A percentile compares a stretch with the other conserved stretches of the same genome.
These are phyloP conservation scores for Emergomyces orientalis DNA, from an alignment of 2,329 filamentous ascomycete species.

Conservation along the genomic window DNA sequence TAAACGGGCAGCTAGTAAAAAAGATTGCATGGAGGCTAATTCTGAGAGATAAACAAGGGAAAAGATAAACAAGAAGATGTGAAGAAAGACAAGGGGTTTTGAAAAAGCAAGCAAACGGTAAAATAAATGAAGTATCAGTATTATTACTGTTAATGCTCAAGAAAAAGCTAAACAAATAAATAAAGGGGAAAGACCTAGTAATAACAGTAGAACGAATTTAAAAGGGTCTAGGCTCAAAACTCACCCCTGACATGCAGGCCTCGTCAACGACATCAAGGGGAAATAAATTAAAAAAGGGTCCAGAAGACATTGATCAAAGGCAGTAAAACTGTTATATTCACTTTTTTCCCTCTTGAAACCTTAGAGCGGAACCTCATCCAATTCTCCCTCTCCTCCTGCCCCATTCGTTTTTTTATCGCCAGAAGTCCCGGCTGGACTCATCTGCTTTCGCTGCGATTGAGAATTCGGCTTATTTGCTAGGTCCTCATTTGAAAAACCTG, in stretches of 20 bases:
- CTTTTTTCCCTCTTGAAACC: background rate
- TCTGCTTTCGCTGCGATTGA: background rate
- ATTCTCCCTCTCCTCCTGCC: conserved; percentile 13
- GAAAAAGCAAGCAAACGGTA: background rate
- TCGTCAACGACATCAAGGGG: background rate
- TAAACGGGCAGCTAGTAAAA: background rate
- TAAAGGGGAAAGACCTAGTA: background rate
- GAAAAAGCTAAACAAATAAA: background rate
- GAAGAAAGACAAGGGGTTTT: background rate
- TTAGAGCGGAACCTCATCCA: conserved; percentile 20
- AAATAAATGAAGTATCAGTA: background rate
- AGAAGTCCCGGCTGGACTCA: background rate
- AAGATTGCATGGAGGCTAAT: background rate
- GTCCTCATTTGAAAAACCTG: conserved; percentile 4
- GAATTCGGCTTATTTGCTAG: conserved; percentile 1
- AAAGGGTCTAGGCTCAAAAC: background rate
- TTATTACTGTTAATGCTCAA: background rate
- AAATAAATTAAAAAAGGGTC: background rate
- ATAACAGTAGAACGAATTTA: background rate
- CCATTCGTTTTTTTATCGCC: conserved; percentile 5
- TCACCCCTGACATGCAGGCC: background rate
- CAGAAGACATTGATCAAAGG: background rate
- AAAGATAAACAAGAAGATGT: background rate
- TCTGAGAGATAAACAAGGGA: background rate
- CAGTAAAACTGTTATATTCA: background rate